Percentiles rank a stretch among this genome's conserved stretches.
phyloP scores from a whole-genome alignment of 768 basidiomycete species.

The Nidularia pulvinata region DNA sequence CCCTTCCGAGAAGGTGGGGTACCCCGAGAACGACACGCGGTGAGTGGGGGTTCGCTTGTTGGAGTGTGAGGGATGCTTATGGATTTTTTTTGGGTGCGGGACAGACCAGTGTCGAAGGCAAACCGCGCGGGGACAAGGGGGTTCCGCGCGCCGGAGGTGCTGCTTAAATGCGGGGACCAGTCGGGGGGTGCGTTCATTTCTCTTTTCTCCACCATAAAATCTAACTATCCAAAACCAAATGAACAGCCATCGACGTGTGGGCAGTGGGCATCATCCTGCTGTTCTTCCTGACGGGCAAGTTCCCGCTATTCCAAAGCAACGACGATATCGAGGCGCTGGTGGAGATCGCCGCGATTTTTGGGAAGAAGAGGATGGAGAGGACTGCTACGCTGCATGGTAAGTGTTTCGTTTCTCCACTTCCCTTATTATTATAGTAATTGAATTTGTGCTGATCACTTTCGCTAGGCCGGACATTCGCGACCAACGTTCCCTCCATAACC shows the following conservation, averaged over 20 bases:
- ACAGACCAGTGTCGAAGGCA: slow-evolving; percentile 82
- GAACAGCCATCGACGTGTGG: slow-evolving; percentile 94
- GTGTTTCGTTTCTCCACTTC: slow-evolving; percentile 19
- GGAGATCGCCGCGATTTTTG: slow-evolving; percentile 91
- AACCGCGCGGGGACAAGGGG: slow-evolving; percentile 97
- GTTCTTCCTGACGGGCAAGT: slow-evolving; percentile 90
- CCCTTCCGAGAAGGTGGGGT: slow-evolving; percentile 74
- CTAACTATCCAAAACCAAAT: too few relatives aligned
- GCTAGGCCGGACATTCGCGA: slow-evolving; percentile 85
- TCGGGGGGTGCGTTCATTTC: slow-evolving; percentile 67
- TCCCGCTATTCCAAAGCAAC: slow-evolving; percentile 91
- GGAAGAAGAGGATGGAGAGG: slow-evolving; percentile 80
- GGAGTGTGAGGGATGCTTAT: neutral
- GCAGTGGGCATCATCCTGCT: slow-evolving; percentile 90
- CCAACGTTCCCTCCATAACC: slow-evolving; percentile 85
- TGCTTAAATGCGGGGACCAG: slow-evolving; percentile 94
- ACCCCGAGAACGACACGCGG: slow-evolving; percentile 75
- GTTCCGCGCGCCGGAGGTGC: slow-evolving; percentile 95
- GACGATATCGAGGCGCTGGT: slow-evolving; percentile 96
- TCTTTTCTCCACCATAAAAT: too few relatives aligned
- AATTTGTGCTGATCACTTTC: too few relatives aligned
- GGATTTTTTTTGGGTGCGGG: neutral
- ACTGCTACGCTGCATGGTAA: slow-evolving; percentile 88
- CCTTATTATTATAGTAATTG: neutral
- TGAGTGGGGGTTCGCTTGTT: slow-evolving; percentile 18